A percentile compares a stretch with the other conserved stretches of the same genome.
phyloP scores from a whole-genome alignment of 2,329 filamentous ascomycete genomes.

The Calonectria pauciramosa region DNA sequence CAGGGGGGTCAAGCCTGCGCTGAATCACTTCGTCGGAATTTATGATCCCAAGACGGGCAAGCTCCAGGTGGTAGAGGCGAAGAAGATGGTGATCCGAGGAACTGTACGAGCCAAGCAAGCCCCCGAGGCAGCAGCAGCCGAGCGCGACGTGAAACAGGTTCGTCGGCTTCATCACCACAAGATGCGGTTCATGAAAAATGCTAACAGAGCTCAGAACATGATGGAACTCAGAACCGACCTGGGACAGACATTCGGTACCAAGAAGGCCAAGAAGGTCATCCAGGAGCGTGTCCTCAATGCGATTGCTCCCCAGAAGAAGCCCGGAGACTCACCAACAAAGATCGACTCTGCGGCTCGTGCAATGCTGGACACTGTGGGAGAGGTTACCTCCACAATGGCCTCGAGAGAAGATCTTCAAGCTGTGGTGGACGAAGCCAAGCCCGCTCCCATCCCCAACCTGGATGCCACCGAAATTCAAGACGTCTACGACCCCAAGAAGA shows the following conservation, averaged over 20 bases:
- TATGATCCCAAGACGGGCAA: constrained; percentile 72
- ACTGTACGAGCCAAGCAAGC: constrained; percentile 69
- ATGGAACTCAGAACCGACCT: constrained; percentile 76
- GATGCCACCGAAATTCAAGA: constrained; percentile 77
- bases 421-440: constrained; percentile 76
- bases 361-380: constrained; percentile 74
- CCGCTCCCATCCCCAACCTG: constrained; percentile 78
- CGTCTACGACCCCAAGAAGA: constrained; percentile 76
- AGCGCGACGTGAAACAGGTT: constrained; percentile 48
- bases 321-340: constrained; percentile 57
- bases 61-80: constrained; percentile 73
- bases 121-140: constrained; percentile 60
- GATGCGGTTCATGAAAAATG: constrained; percentile 25
- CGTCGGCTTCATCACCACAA: neutral
- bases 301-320: constrained; percentile 64
- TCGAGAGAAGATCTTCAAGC: constrained; percentile 76
- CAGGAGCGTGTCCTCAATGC: constrained; percentile 78
- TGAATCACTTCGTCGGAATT: constrained; percentile 76
- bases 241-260: constrained; percentile 85
- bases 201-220: constrained; percentile 62
- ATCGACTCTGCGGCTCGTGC: constrained; percentile 69
- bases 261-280: constrained; percentile 86
- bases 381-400: constrained; percentile 75
- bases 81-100: constrained; percentile 73
- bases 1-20: constrained; percentile 50